phyloP scores from a whole-genome alignment of 352 stramenopile genomes.

The Plasmopara muralis region DNA sequence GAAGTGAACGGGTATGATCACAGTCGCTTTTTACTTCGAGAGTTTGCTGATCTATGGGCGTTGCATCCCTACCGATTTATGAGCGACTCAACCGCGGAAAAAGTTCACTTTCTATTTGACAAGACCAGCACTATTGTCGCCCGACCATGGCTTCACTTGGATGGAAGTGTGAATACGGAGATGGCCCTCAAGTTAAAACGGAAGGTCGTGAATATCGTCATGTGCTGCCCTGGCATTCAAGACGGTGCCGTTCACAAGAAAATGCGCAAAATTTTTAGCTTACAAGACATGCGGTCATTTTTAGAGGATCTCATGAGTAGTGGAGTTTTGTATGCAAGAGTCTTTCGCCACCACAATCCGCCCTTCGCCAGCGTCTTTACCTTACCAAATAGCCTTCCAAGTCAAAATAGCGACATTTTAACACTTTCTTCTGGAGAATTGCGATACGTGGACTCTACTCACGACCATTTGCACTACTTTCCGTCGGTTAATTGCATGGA shows the following conservation, averaged over 20 bases:
- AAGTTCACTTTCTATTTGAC: conserved; percentile 69
- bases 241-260: conserved; percentile 54
- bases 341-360: conserved; percentile 18
- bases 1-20: conserved; percentile 61
- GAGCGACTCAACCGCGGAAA: conserved; percentile 39
- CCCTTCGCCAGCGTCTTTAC: conserved; percentile 27
- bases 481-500: conserved; percentile 74
- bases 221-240: conserved; percentile 62
- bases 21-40: conserved; percentile 42
- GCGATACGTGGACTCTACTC: conserved; percentile 38
- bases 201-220: conserved; percentile 76
- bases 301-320: conserved; percentile 60
- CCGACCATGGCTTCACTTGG: conserved; percentile 67
- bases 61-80: conserved; percentile 50
- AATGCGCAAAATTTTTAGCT: conserved; percentile 60
- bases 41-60: conserved; percentile 48
- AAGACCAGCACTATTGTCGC: conserved; percentile 47
- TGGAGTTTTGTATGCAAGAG: conserved; percentile 53
- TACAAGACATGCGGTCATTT: conserved; percentile 64
- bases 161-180: conserved; percentile 54
- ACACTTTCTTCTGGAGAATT: conserved; percentile 36
- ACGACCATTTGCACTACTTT: conserved; percentile 66
- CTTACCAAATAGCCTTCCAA: conserved; percentile 8
- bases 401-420: conserved; percentile 7
- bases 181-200: conserved; percentile 59